Base-by-base conservation (phyloP, 768 basidiomycete genomes). In the Crucibulum laeve region DNA sequence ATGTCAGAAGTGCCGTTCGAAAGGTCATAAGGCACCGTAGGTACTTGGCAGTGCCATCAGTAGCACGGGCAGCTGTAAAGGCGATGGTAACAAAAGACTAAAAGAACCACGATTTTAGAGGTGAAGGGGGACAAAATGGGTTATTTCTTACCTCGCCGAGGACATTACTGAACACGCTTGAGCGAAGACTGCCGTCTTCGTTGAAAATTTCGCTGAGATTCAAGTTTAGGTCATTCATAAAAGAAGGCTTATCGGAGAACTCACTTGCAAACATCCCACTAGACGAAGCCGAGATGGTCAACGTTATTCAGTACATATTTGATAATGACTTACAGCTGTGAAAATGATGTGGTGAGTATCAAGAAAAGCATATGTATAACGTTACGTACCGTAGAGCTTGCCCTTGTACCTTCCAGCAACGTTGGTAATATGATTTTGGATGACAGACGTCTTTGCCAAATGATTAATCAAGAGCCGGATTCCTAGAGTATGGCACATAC, bases 251-350 rank as follows among this genome's bases (percentile, higher is more conserved):
- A 7, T n/a, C n/a, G n/a, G 30, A n/a, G 13, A 10, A 51, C 63
- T 35, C 40, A 71, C 69, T 73, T 72, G 61, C 55, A 62, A 38
- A 70, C 68, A 48, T 70, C 67, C 71, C 70, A 72, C 67, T 69
- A 42, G 11, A 4, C 35, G 8, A 30, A 24, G 7, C 32, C 10
- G 17, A 4, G 21, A 28, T 25, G 43, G 26, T 18, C 8, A 36
- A 33, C 17, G 25, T 17, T 1, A 41, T 8, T 23, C 26, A 13
- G 24, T 4, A 10, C 19, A 11, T 13, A 18, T 18, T 36, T 8
- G 18, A 8, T 7, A 13, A n/a, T 3, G 5, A 11, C 44, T 41
- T 41, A 56, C 44, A 35, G 42, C 32, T n/a, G n/a, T 40, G 15
- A 30, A 15, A 15, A 11, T 8, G 8, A 8, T 30, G 28, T 30